Evolutionary conservation across 2,329 filamentous ascomycete species (phyloP), one percentile per base, ranked within the genome.

Genomic region (Cytospora schulzeri): DNA sequence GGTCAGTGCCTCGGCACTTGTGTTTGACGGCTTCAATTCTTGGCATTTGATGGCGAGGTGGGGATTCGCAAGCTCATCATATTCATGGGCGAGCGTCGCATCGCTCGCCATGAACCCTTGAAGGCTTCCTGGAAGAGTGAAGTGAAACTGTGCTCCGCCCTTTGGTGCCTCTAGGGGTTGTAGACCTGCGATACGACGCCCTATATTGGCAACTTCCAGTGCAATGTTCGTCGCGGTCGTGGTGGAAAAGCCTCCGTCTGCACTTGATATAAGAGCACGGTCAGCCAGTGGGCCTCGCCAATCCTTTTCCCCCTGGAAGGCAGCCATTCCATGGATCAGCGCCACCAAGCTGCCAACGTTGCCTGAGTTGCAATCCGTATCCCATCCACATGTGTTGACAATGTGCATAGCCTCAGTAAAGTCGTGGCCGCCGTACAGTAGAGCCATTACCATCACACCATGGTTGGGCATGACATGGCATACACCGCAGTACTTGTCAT

Each of bases 321-420:
- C 72, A 1, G 57, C 22, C 2, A 77, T 57, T 4, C 76, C 75
- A 26, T 74, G 70, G 70, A 77, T 77, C 35, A 76, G 69, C 7
- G 72, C 75, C 1, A 77, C 69, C 1, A 77, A 68, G 38, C 76
- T 77, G 1, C 71, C 76, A 12, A 77, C 63, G 52, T 77, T 77
- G 1, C 76, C 76, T 3, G 75, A 74, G 55, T 77, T 77, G 68
- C 75, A 77, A 63, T 77, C 75, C 1, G 76, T 77, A 66, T 77
- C 76, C 75, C 76, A 77, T 60, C 74, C 74, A 53, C 71, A 72
- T 1, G 74, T 76, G 61, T 75, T 76, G 62, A 76, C 68, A 50
- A 76, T 74, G 60, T 76, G 74, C 71, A 76, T 74, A 1, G 74
- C 75, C 50, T 73, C 70, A 29, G 72, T 64, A 50, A 76, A 76